Evolutionary conservation across 148 eudicot species (phyloP).

Genomic region (Rhododendron williamsianum): DNA sequence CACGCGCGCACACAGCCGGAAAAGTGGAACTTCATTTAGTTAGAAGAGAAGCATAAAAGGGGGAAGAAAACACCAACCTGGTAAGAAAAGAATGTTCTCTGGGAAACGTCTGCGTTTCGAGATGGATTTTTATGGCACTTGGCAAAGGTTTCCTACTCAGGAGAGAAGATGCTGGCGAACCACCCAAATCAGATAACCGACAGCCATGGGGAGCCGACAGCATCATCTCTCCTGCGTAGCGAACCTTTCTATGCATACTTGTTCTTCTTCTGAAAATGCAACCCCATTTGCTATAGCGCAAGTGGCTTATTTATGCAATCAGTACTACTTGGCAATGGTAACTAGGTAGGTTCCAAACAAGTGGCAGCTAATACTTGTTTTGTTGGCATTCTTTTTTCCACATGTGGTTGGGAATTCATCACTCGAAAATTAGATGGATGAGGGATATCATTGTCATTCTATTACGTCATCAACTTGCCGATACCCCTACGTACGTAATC

Average conservation of each 20-base stretch:
- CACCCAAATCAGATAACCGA: not conserved
- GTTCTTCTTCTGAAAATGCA: not conserved
- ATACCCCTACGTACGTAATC: no score
- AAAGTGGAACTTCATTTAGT: no score
- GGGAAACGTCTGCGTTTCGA: not conserved
- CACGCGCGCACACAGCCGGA: no score
- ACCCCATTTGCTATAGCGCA: not conserved
- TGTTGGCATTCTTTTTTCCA: not conserved
- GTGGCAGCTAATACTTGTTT: not conserved
- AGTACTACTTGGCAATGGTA: not conserved
- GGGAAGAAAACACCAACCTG: constrained; percentile 11
- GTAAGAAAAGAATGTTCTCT: not conserved
- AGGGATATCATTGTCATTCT: not conserved
- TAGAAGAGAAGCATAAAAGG: not conserved
- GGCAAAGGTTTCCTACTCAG: not conserved
- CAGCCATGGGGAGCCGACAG: not conserved
- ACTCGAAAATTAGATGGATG: not conserved
- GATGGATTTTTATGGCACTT: not conserved
- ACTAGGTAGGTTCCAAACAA: not conserved
- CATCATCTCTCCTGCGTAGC: constrained; percentile 15
- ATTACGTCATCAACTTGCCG: not conserved
- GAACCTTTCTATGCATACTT: constrained; percentile 8
- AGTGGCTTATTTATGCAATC: not conserved
- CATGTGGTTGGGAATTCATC: not conserved
- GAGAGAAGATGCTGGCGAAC: not conserved